Percentiles rank a stretch among this genome's conserved stretches.
These are phyloP conservation scores for Salvia rosmarinus DNA, from an alignment of 257 asterid species.

Conservation along the genomic window DNA sequence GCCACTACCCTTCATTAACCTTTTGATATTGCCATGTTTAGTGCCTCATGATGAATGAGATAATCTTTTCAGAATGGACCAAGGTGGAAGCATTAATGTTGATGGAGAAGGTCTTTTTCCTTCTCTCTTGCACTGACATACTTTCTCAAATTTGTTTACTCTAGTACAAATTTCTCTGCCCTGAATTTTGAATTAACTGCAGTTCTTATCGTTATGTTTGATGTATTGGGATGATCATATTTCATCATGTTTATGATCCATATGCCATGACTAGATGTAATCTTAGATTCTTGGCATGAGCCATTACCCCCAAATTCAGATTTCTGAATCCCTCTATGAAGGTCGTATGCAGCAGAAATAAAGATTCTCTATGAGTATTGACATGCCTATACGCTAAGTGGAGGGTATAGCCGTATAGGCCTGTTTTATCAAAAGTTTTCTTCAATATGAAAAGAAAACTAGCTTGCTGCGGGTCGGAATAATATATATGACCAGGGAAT, in stretches of 20 bases:
- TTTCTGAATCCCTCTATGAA: too few species aligned
- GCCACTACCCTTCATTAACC: conserved; percentile 1
- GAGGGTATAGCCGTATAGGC: too few species aligned
- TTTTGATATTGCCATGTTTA: conserved; percentile 2
- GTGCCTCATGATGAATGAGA: background rate
- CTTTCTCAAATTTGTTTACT: background rate
- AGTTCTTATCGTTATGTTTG: background rate
- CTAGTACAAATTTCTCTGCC: background rate
- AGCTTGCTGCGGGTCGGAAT: background rate
- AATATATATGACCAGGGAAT: background rate
- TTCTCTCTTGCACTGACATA: background rate
- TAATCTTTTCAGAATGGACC: background rate
- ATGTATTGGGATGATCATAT: background rate
- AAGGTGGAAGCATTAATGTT: conserved; percentile 98
- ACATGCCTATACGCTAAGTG: too few species aligned
- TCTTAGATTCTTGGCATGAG: background rate
- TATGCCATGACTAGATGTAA: conserved; percentile 7
- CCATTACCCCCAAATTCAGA: background rate
- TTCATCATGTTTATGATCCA: background rate
- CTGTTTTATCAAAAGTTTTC: too few species aligned
- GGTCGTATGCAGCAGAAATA: too few species aligned
- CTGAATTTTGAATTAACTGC: background rate
- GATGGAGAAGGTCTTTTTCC: conserved; percentile 80
- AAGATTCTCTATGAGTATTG: too few species aligned
- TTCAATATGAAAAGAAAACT: too few species aligned